Conservation (phyloP, 345 rosid genomes). For the Fremontodendron californicum region DNA sequence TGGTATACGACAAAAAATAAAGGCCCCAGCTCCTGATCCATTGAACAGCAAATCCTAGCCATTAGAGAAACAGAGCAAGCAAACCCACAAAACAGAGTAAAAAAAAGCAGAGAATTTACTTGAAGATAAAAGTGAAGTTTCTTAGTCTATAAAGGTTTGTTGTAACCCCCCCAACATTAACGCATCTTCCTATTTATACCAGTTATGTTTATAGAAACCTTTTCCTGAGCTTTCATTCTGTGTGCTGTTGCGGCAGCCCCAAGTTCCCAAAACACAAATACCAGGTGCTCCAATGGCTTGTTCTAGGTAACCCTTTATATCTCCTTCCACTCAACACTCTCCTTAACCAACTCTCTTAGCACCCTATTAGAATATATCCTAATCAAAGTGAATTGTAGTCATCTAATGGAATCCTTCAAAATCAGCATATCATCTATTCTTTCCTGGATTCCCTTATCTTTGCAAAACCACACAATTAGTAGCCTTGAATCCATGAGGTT, state of each 20-base stretch:
- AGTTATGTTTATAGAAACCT: neutral
- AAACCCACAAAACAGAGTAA: neutral
- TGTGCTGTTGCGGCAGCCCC: slow-evolving; percentile 7
- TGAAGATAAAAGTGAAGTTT: neutral
- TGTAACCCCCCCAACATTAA: neutral
- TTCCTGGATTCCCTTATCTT: slow-evolving; percentile 37
- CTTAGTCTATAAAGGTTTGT: neutral
- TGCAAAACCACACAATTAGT: neutral
- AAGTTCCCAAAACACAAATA: neutral
- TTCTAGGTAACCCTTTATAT: neutral
- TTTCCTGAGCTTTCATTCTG: neutral
- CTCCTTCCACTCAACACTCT: neutral
- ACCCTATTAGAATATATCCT: too few species aligned
- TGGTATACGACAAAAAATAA: neutral
- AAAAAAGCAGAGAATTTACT: neutral
- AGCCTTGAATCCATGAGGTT: neutral
- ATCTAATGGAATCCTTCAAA: slow-evolving; percentile 29
- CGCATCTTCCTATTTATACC: neutral
- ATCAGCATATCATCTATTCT: slow-evolving; percentile 34
- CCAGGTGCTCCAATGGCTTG: slow-evolving; percentile 9
- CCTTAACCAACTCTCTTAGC: too few species aligned
- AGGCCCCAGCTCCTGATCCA: neutral
- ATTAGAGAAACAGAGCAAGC: neutral
- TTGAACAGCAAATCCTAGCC: neutral
- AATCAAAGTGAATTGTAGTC: neutral